phyloP scores from a whole-genome alignment of 2,329 filamentous ascomycete genomes.

The Magnaporthiopsis incrustans region DNA sequence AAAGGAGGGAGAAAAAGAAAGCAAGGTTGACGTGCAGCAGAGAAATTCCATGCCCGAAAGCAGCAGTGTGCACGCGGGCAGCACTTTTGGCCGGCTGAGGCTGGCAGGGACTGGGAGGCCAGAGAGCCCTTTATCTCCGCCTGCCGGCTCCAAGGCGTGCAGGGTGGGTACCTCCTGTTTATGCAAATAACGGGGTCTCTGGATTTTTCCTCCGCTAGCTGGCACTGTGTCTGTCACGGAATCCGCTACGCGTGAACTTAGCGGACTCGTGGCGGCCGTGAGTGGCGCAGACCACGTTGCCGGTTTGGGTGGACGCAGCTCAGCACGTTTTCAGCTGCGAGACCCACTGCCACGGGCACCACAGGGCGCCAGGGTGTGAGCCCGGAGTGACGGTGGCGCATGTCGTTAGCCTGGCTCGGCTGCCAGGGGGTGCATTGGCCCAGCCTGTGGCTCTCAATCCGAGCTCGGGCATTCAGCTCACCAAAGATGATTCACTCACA shows the following conservation, averaged over 20 bases:
- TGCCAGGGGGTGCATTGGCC: too few relatives aligned
- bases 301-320: too few relatives aligned
- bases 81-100: neutral
- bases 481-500: too few relatives aligned
- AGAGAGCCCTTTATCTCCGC: neutral
- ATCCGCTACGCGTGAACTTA: neutral
- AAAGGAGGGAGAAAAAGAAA: conserved; percentile 2
- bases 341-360: too few relatives aligned
- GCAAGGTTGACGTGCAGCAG: neutral
- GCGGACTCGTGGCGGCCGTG: neutral
- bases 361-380: too few relatives aligned
- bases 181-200: neutral
- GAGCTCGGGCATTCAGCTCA: too few relatives aligned
- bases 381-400: too few relatives aligned
- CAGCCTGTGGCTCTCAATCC: too few relatives aligned
- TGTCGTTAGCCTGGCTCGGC: too few relatives aligned
- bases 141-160: neutral
- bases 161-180: neutral
- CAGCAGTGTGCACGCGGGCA: neutral
- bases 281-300: neutral
- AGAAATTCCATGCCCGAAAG: neutral
- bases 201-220: neutral
- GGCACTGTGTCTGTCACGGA: neutral
- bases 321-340: too few relatives aligned
- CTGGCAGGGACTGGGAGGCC: neutral